These are phyloP conservation scores for Corymbia calophylla DNA, from an alignment of 441 rosid species.

Conservation along the genomic window DNA sequence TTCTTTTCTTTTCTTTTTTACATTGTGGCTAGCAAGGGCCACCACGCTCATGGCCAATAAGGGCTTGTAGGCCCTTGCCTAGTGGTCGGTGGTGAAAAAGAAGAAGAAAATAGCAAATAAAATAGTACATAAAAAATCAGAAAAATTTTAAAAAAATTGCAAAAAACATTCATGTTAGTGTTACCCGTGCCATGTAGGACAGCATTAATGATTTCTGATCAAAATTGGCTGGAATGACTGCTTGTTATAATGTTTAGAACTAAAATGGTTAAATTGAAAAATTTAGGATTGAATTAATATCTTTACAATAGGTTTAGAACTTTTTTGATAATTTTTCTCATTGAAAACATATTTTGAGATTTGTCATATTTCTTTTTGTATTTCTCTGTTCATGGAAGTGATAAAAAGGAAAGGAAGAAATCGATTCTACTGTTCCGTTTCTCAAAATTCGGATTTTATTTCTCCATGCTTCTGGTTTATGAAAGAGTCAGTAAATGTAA, in stretches of 20 bases:
- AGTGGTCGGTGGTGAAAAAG: background rate
- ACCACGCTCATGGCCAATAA: background rate
- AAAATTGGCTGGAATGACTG: background rate
- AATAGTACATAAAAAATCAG: background rate
- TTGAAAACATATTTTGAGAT: background rate
- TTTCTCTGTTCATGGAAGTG: background rate
- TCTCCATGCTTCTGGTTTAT: too few species aligned
- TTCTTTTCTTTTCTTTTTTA: too few species aligned
- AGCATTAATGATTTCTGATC: rapidly evolving
- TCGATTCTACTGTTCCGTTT: too few species aligned
- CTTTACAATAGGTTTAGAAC: background rate
- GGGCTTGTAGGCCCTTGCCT: background rate
- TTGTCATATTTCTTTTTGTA: background rate
- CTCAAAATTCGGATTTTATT: too few species aligned
- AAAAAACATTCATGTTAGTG: background rate
- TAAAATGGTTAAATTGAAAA: background rate
- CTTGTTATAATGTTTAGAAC: background rate
- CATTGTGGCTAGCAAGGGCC: background rate
- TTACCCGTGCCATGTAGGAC: rapidly evolving
- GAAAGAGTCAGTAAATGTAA: background rate
- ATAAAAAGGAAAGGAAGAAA: background rate
- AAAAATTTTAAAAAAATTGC: background rate
- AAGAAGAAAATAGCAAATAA: background rate
- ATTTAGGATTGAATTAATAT: background rate
- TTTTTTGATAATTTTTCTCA: background rate